Base-by-base conservation (phyloP, 345 rosid genomes). In the Noccaea caerulescens region DNA sequence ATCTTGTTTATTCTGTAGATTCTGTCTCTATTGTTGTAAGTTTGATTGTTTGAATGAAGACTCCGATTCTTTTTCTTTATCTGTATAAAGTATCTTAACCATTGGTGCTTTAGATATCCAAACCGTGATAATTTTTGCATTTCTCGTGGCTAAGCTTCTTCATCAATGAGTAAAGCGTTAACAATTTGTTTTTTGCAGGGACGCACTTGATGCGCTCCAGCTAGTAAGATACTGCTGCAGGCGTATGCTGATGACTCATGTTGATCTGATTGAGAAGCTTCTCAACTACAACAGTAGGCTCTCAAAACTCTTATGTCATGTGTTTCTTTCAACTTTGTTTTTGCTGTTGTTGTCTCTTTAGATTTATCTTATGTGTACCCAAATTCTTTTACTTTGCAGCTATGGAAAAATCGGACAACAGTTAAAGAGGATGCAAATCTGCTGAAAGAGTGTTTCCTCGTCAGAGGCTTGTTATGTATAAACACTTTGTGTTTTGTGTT, bases 231-330 rank as follows among this genome's bases (percentile, higher is more conserved):
- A 94, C 82, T 94, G 99, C 69, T 94, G 98, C 62, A 85, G 99
- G 75, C 70, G 99, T 73, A 94, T 94, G 99, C 97, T 91, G 7
- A 94, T 94, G 97, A 94, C 99, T 68, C 99, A 94, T 65, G 99
- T 94, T 25, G 99, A 94, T 82, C 93, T 94, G 69, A 94, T 94
- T 43, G 99, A 94, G 84, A 94, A 94, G 88, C 99, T 94, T 77
- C 87, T 94, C 69, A 92, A 89, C 83, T 94, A 91, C 80, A 94
- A 94, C 52, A 87, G 99, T 94, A 88, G 71, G 55, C 30, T 16
- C 58, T 56, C 72, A 58, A 74, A 52, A n/a, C 71, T 63, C 57
- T 56, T 57, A 46, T 42, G 66, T 36, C 34, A 39, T 54, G 49
- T 52, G 34, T 14, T 64, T 42, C 10, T n/a, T 56, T 7, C 45